phyloP scores from a whole-genome alignment of 805 yeast species.

The Lachancea sp. region DNA sequence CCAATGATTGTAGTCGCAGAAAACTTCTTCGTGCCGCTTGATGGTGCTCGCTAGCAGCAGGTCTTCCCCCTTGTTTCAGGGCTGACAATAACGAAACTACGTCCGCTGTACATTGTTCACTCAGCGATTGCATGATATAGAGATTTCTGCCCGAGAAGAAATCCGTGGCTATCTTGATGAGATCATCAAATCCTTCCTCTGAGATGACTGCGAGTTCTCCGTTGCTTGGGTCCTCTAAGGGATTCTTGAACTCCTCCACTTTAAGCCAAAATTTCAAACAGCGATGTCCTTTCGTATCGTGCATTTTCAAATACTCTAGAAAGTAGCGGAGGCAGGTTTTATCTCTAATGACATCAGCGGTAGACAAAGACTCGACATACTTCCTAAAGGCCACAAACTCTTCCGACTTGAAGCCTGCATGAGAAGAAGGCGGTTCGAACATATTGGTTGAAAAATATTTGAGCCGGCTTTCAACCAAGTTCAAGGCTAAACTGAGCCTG shows the following conservation, averaged over 20 bases:
- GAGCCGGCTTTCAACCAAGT: constrained; percentile 24
- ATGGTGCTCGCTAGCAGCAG: background rate
- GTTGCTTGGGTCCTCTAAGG: constrained; percentile 45
- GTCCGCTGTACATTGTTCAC: constrained; percentile 15
- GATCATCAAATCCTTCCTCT: constrained; percentile 22
- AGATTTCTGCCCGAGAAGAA: constrained; percentile 6
- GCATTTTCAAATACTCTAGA: constrained; percentile 10
- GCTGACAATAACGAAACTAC: constrained; percentile 2
- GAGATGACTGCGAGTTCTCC: constrained; percentile 29
- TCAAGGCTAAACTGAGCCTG: constrained; percentile 20
- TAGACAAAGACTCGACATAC: constrained; percentile 13
- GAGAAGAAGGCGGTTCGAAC: background rate
- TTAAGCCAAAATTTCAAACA: constrained; percentile 59
- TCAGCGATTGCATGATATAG: constrained; percentile 7
- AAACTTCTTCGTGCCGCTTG: constrained; percentile 51
- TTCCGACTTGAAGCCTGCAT: background rate
- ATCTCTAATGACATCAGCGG: constrained; percentile 19
- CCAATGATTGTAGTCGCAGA: constrained; percentile 50
- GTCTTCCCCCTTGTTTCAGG: background rate
- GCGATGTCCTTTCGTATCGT: constrained; percentile 5
- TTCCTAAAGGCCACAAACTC: constrained; percentile 14
- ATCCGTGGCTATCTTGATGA: constrained; percentile 12
- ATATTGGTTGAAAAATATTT: background rate
- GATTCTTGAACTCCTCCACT: constrained; percentile 64
- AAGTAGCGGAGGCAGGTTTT: constrained; percentile 15